phyloP scores from a whole-genome alignment of 2,329 filamentous ascomycete species.

The Pseudogymnoascus sp. region DNA sequence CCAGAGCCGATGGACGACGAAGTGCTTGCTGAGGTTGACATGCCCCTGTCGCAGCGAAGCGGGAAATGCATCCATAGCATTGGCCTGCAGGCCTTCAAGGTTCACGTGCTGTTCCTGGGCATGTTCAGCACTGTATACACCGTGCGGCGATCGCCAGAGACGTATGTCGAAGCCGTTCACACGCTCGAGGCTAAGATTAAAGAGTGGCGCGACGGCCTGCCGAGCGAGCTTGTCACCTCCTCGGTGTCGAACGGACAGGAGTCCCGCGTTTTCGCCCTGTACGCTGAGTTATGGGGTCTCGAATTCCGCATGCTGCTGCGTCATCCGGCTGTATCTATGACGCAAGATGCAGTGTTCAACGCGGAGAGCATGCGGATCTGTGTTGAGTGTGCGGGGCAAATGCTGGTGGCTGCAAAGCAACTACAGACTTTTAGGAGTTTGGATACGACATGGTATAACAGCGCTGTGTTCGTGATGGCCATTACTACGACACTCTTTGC shows the following conservation, averaged over 20 bases:
- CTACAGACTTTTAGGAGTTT: conserved; percentile 58
- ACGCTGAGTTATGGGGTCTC: conserved; percentile 44
- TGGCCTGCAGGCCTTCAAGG: conserved; percentile 57
- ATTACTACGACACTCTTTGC: conserved; percentile 66
- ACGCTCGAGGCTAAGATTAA: conserved; percentile 57
- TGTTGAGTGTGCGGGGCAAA: conserved; percentile 55
- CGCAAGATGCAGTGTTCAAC: conserved; percentile 45
- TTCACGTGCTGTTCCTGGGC: conserved; percentile 60
- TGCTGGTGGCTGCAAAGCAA: conserved; percentile 51
- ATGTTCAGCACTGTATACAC: conserved; percentile 72
- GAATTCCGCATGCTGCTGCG: conserved; percentile 53
- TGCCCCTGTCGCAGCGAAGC: conserved; percentile 42
- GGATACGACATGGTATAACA: conserved; percentile 72
- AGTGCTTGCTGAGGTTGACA: conserved; percentile 53
- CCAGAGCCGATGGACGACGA: conserved; percentile 66
- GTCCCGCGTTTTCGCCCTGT: conserved; percentile 43
- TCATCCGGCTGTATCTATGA: conserved; percentile 53
- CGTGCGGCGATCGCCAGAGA: conserved; percentile 52
- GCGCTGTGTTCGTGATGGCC: conserved; percentile 63
- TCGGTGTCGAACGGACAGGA: conserved; percentile 32
- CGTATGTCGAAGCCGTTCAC: conserved; percentile 55
- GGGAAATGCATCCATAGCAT: conserved; percentile 60
- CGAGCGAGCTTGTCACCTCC: conserved; percentile 48
- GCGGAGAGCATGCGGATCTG: conserved; percentile 58
- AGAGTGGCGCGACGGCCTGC: conserved; percentile 56